These are phyloP conservation scores for Kuraishia capsulata DNA, from an alignment of 805 yeast species.

Conservation along the genomic window DNA sequence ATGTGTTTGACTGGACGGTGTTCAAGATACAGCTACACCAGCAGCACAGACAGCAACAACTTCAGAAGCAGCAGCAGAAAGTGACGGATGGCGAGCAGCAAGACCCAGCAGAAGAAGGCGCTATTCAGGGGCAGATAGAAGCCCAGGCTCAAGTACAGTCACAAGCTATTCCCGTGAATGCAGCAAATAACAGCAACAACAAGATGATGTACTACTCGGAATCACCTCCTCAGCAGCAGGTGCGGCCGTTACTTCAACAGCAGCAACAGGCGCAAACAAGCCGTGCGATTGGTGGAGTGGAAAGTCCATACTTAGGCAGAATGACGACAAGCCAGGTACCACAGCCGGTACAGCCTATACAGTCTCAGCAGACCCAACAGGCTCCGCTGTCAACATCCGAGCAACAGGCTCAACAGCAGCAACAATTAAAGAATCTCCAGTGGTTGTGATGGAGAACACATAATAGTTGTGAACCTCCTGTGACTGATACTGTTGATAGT, in stretches of 20 bases:
- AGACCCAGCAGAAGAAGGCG: too few relatives aligned
- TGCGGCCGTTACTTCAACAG: slow-evolving; percentile 10
- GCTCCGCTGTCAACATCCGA: too few relatives aligned
- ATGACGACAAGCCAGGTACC: too few relatives aligned
- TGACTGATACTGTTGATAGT: too few relatives aligned
- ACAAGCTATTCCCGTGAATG: too few relatives aligned
- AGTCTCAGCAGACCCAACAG: too few relatives aligned
- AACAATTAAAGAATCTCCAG: not conserved
- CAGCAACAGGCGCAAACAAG: slow-evolving; percentile 4
- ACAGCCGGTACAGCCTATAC: too few relatives aligned
- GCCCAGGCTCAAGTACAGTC: slow-evolving; percentile 14
- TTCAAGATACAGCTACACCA: slow-evolving; percentile 64
- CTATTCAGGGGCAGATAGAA: slow-evolving; percentile 10
- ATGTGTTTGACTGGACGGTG: slow-evolving; percentile 94
- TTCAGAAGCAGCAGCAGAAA: slow-evolving; percentile 18
- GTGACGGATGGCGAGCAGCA: slow-evolving; percentile 5
- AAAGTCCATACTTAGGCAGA: too few relatives aligned
- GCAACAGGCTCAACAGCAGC: too few relatives aligned
- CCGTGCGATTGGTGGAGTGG: too few relatives aligned
- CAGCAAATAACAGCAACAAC: not conserved
- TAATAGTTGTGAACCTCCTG: too few relatives aligned
- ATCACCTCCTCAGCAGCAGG: slow-evolving; percentile 11
- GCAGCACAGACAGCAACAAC: slow-evolving; percentile 30
- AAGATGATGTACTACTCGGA: slow-evolving; percentile 5
- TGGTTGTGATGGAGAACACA: not conserved